Evolutionary conservation across 371 early-diverging fungal genomes (phyloP), one percentile per base, ranked within the genome.

Genomic region (Haplosporangium sp.): DNA sequence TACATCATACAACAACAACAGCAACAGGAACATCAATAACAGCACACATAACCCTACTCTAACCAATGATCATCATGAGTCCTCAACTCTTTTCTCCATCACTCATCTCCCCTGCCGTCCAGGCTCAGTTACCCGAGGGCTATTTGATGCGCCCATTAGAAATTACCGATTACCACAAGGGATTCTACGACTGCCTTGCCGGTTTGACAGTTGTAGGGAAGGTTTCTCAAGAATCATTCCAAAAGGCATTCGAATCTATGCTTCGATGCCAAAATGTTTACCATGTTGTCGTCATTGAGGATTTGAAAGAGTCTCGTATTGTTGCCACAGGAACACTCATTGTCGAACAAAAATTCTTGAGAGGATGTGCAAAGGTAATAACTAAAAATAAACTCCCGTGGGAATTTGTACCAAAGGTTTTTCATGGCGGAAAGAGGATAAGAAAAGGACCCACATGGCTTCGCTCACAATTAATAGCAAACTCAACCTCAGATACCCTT

Each of bases 271-370:
- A 65, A 39, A 58, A 50, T 0, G 91, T 91, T 86, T 96, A 94
- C 83, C 93, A 89, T 71, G 90, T 93, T 34, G 87, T 95, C 57
- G 96, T 97, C 13, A 95, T 98, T 62, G 95, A 97, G 58, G 89
- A 91, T 27, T 77, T 84, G 0, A 84, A 79, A 27, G 76, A 89
- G 39, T 38, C 69, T 38, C 72, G 83, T 38, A 91, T 99, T 47
- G 95, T 96, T 39, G 99, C 95, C 4, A 92, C 95, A n/a, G 99
- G 99, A 42, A 97, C 98, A 15, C 85, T 99, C 61, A 82, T 99
- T 40, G 91, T 97, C 39, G 99, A 99, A 84, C 93, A 95, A 71
- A 99, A 99, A 88, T 97, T 99, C 76, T 90, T 98, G 38, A 93
- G 95, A 66, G 85, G 88, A 69, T 93, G 93, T 72, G 98, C 96